These are phyloP conservation scores for Flammula alnicola DNA, from an alignment of 1,284 basidiomycete genomes.

Conservation along the genomic window DNA sequence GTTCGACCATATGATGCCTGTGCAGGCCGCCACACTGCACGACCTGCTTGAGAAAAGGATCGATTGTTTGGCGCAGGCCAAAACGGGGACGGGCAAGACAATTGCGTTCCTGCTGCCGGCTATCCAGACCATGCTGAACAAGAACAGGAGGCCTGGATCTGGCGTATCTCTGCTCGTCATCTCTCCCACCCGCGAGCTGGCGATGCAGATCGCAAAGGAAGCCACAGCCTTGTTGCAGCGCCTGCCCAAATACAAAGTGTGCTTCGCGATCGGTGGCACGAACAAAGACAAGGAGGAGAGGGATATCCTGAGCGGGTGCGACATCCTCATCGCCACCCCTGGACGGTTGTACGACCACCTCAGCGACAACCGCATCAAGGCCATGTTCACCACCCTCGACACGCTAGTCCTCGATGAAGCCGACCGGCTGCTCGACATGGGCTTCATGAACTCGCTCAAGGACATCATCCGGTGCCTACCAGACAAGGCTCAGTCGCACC, in stretches of 20 bases:
- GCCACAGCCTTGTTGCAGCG: conserved; percentile 72
- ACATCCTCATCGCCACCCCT: conserved; percentile 89
- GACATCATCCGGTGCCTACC: conserved; percentile 9
- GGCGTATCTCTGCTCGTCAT: conserved; percentile 65
- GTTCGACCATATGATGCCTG: conserved; percentile 17
- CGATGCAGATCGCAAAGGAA: conserved; percentile 70
- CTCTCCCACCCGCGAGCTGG: conserved; percentile 89
- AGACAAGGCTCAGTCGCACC: conserved; percentile 1
- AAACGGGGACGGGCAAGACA: conserved; percentile 58
- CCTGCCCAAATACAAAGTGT: conserved; percentile 47
- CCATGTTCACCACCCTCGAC: conserved; percentile 56
- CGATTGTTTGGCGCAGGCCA: conserved; percentile 52
- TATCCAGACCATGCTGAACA: conserved; percentile 68
- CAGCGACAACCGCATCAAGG: conserved; percentile 41
- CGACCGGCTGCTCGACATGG: conserved; percentile 88
- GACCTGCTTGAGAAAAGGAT: conserved; percentile 22
- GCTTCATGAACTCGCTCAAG: conserved; percentile 54
- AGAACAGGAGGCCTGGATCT: conserved; percentile 9
- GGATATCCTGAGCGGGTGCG: conserved; percentile 42
- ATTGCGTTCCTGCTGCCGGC: conserved; percentile 90
- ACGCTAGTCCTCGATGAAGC: conserved; percentile 92
- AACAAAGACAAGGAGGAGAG: conserved; percentile 30
- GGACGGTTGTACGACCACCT: conserved; percentile 87
- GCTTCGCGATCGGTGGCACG: conserved; percentile 56
- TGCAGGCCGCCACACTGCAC: conserved; percentile 13